These are phyloP conservation scores for Epichloe typhina DNA, from an alignment of 2,329 filamentous ascomycete species.

Conservation along the genomic window DNA sequence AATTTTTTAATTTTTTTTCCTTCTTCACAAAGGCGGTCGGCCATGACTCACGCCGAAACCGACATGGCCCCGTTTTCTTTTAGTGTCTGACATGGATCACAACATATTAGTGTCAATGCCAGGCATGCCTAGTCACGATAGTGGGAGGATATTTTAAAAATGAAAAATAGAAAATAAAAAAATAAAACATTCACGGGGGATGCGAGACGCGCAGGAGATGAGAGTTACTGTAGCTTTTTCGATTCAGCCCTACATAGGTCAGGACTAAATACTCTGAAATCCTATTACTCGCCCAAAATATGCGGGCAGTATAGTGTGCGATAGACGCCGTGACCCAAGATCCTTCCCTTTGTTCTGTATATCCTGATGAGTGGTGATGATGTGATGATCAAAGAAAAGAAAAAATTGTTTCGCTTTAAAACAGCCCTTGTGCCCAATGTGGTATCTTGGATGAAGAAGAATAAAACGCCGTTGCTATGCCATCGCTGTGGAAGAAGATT, in stretches of 20 bases:
- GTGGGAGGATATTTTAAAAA: background rate
- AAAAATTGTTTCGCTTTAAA: slow-evolving; percentile 8
- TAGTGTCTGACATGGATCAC: too few species aligned
- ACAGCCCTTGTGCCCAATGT: slow-evolving; percentile 9
- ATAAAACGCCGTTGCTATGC: slow-evolving; percentile 16
- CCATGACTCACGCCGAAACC: slow-evolving; percentile 2
- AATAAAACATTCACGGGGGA: background rate
- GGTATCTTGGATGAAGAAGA: slow-evolving; percentile 14
- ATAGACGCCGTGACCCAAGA: background rate
- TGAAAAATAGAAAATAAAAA: background rate
- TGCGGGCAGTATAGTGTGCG: slow-evolving; percentile 1
- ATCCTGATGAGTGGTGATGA: slow-evolving; percentile 9
- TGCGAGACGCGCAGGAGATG: background rate
- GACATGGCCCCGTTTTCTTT: slow-evolving; percentile 2
- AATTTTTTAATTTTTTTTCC: background rate
- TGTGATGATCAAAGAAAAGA: slow-evolving; percentile 1
- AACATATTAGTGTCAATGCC: background rate
- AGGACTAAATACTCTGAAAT: background rate
- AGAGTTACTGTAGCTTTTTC: slow-evolving; percentile 3
- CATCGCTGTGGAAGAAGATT: slow-evolving; percentile 12
- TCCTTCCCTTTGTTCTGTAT: slow-evolving; percentile 5
- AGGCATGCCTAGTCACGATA: background rate
- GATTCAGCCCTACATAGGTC: background rate
- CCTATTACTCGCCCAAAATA: background rate
- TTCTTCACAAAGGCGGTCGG: background rate